These are phyloP conservation scores for Physaria fendleri DNA, from an alignment of 345 rosid species.

Conservation along the genomic window DNA sequence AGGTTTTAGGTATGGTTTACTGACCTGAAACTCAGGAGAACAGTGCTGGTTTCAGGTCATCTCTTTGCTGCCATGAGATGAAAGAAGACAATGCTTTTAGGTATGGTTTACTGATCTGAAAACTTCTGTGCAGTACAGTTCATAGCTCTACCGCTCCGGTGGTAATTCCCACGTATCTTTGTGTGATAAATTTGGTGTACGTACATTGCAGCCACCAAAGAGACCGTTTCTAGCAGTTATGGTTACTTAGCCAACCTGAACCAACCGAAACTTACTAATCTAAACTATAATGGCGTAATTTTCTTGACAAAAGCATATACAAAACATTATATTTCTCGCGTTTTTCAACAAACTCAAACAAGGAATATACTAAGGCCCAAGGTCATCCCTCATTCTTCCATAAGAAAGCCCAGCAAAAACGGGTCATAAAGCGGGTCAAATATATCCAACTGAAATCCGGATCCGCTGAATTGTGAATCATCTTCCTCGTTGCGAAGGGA, in stretches of 20 bases:
- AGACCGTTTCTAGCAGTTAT: not conserved
- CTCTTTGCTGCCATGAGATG: no score
- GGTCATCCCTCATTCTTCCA: no score
- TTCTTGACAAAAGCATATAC: no score
- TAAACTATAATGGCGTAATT: no score
- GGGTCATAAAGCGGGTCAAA: constrained; percentile 15
- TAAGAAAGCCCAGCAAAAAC: constrained; percentile 4
- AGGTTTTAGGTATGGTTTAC: no score
- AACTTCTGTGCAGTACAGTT: not conserved
- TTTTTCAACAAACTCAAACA: no score
- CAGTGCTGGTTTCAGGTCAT: no score
- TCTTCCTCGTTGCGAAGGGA: constrained; percentile 3
- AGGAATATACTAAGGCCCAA: not conserved
- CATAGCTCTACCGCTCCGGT: not conserved
- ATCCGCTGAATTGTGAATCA: constrained; percentile 17
- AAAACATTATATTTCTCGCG: no score
- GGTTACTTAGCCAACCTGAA: not conserved
- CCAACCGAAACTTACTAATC: not conserved
- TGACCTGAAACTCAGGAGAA: no score
- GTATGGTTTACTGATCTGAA: no score
- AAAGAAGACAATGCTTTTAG: no score
- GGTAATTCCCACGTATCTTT: no score
- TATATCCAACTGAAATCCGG: constrained; percentile 9
- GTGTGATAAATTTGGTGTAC: not conserved
- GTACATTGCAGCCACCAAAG: not conserved